Percentiles rank a stretch among this genome's conserved stretches.
Conservation (phyloP, 106 monocot species). For the Acorus calamus region DNA sequence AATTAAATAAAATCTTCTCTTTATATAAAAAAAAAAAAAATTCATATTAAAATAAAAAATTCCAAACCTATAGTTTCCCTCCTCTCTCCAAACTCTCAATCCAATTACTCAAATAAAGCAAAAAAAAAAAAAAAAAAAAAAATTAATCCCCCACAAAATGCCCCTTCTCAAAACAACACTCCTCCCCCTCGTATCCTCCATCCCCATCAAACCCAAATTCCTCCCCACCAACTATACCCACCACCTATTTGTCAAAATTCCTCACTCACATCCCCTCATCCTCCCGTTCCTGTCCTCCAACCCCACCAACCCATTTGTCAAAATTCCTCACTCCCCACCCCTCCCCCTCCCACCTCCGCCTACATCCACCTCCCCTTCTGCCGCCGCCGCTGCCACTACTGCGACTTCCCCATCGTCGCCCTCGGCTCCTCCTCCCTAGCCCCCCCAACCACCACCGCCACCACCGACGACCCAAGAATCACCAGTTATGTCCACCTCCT, state of each 20-base stretch:
- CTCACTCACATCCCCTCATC: background rate
- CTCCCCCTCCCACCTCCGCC: slow-evolving; percentile 25
- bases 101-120: too few relatives aligned
- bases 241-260: slow-evolving; percentile 30
- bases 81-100: too few relatives aligned
- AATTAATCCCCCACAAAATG: too few relatives aligned
- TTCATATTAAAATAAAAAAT: too few relatives aligned
- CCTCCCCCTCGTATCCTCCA: background rate
- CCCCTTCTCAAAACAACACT: background rate
- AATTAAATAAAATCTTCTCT: too few relatives aligned
- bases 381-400: slow-evolving; percentile 96
- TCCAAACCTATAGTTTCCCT: too few relatives aligned
- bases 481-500: slow-evolving; percentile 53
- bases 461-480: slow-evolving; percentile 50
- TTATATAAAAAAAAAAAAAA: too few relatives aligned
- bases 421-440: slow-evolving; percentile 47
- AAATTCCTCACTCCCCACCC: background rate
- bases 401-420: slow-evolving; percentile 91
- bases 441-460: background rate
- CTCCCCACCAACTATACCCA: slow-evolving; percentile 1
- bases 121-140: too few relatives aligned
- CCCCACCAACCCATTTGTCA: background rate
- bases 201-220: background rate
- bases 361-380: slow-evolving; percentile 99
- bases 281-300: background rate